phyloP scores from a whole-genome alignment of 345 rosid genomes.

The Passiflora organensis region DNA sequence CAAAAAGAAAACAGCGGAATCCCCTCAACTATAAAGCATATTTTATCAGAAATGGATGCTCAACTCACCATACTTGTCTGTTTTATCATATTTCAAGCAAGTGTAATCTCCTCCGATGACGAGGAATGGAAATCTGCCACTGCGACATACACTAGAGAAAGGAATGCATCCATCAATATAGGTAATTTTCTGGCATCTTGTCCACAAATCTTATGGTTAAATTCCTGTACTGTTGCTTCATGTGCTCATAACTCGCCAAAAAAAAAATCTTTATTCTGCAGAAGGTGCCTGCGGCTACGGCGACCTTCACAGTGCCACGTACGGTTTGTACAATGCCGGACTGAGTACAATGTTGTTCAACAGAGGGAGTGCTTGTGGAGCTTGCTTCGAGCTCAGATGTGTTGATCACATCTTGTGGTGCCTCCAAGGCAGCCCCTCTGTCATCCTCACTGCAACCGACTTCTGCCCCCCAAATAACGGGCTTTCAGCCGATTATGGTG shows the following conservation, averaged over 20 bases:
- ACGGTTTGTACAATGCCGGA: conserved; percentile 70
- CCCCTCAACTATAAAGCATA: conserved; percentile 11
- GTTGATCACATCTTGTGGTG: conserved; percentile 89
- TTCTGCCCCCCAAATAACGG: conserved; percentile 92
- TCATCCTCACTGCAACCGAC: conserved; percentile 80
- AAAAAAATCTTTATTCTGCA: conserved; percentile 26
- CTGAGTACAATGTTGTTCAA: conserved; percentile 72
- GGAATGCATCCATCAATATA: conserved; percentile 52
- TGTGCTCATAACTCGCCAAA: no score
- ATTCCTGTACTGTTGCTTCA: no score
- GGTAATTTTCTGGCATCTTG: conserved; percentile 36
- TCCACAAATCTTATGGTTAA: not conserved
- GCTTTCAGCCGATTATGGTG: conserved; percentile 74
- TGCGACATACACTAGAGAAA: conserved; percentile 64
- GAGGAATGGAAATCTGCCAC: conserved; percentile 80
- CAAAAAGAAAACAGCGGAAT: conserved; percentile 6
- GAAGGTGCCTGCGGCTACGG: conserved; percentile 97
- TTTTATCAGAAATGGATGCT: conserved; percentile 36
- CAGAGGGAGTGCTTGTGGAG: conserved; percentile 84
- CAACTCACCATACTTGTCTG: conserved; percentile 30
- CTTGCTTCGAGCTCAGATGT: conserved; percentile 81
- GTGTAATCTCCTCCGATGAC: conserved; percentile 33
- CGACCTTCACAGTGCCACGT: conserved; percentile 62
- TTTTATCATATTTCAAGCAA: conserved; percentile 30
- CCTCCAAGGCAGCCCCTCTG: conserved; percentile 73